Evolutionary conservation across 2,329 filamentous ascomycete genomes (phyloP), one percentile per base, ranked within the genome.

Genomic region (Verticillium dahliae): DNA sequence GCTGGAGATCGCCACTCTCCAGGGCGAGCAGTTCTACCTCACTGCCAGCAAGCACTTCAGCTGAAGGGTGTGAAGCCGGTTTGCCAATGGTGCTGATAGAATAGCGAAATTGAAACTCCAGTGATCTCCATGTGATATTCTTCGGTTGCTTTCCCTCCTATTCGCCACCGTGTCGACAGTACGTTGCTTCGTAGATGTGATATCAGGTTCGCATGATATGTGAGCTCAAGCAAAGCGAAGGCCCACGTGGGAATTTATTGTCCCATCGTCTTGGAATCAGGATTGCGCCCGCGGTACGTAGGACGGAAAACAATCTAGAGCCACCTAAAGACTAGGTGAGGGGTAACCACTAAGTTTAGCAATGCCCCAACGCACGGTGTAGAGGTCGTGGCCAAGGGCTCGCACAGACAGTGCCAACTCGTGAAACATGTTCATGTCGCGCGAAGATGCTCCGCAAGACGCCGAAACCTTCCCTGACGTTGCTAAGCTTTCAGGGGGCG

Each of bases 11-110:
- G 95, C 95, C 63, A 83, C 81, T 65, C 84, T 84, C 69, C 95
- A 99, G 81, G 95, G 95, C 76, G 88, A 92, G 82, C 73, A 79
- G 60, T 99, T 98, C 81, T 96, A 90, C 78, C 78, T 90, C 76
- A 80, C 84, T 63, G 84, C 97, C 60, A 76, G 85, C 72, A 94
- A 92, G 84, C 72, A 79, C 75, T 83, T 85, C 64, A 84, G 83
- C 69, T 97, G 18, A 90, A 97, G 7, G 10, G 9, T 4, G 2
- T 52, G 45, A n/a, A 52, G 22, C 45, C 18, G 39, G 18, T 10
- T 11, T 22, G 45, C 4, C 22, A 18, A 5, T 27, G 10, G 7
- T 9, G 22, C 45, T 27, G 6, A 13, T 52, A 10, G 18, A 13
- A 18, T 52, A 52, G 45, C 22, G 9, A 18, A 52, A 18, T 22